Conservation (phyloP, 1,284 basidiomycete species). For the Agroathelia rolfsii region DNA sequence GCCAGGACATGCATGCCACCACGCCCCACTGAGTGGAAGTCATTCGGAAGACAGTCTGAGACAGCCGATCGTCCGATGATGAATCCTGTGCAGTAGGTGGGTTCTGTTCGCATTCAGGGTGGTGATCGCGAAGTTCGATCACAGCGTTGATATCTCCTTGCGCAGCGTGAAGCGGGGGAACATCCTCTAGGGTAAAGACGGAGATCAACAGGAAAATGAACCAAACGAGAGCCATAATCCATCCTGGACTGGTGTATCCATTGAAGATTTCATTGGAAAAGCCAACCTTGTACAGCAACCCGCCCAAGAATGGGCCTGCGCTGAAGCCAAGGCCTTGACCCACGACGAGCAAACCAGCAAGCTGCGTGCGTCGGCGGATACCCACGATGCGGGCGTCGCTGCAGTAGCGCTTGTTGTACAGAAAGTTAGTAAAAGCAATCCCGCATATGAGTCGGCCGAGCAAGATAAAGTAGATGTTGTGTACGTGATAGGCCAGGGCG, state of each 20-base stretch:
- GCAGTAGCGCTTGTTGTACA: constrained; percentile 54
- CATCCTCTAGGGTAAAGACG: constrained; percentile 42
- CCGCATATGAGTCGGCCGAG: constrained; percentile 38
- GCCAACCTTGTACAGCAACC: constrained; percentile 49
- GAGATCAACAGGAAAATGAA: constrained; percentile 38
- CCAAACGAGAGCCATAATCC: constrained; percentile 53
- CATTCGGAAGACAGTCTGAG: neutral
- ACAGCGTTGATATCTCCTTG: no score
- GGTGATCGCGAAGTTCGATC: no score
- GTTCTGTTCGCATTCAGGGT: no score
- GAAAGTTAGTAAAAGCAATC: constrained; percentile 35
- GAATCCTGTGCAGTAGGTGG: constrained; percentile 7
- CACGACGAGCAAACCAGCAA: constrained; percentile 54
- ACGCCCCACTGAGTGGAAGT: constrained; percentile 25
- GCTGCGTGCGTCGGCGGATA: constrained; percentile 49
- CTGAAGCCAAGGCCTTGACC: constrained; percentile 57
- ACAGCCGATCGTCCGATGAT: constrained; percentile 1
- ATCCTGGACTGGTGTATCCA: constrained; percentile 58
- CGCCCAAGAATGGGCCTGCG: constrained; percentile 57
- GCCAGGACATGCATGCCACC: constrained; percentile 31
- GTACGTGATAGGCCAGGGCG: constrained; percentile 33
- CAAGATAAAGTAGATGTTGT: constrained; percentile 39
- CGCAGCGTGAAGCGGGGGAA: no score
- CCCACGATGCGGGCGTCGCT: constrained; percentile 60
- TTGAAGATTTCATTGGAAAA: constrained; percentile 42